Base-by-base conservation (phyloP, 2,329 filamentous ascomycete species). In the Hymenoscyphus linearis region DNA sequence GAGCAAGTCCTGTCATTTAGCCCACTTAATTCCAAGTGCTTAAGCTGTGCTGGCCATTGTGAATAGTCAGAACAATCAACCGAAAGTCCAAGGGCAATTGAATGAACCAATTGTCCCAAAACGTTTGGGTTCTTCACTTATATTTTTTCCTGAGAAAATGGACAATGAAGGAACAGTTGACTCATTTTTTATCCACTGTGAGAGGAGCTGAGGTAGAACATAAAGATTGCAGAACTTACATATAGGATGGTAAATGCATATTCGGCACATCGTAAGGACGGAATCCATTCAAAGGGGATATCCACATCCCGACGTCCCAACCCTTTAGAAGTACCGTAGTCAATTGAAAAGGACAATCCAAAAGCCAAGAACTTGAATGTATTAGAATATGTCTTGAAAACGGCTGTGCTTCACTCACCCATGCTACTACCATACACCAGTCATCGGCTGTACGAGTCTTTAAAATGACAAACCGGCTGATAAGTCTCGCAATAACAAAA, bases 371-470 rank as follows among this genome's bases (percentile, higher is more conserved):
- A 67, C 74, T 73, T 52, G 47, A 35, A 16, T 14, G 7, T 13
- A 31, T 67, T 40, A 65, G 59, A 1, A 3, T 14, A 27, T 31
- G 7, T 22, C 9, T 27, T 16, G 10, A 14, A 18, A 16, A 3
- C n/a, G 18, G 3, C 3, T 18, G 13, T 36, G 31, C 16, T 34
- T 27, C 13, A 66, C 69, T 60, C 57, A 85, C 74, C 93, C 91
- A 96, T 60, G 92, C 91, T 47, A 90, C 66, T 12, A 91, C 74
- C 74, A 96, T 95, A 68, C 90, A 84, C 74, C 87, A 89, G 78
- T 96, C 93, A 75, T 96, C 91, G 78, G 84, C 83, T 60, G 82
- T 85, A 57, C 91, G 76, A 59, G 82, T 86, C 67, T 84, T 85
- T 60, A 96, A 87, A 56, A 97, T 87, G 54, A 82, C 84, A 56